Conservation (phyloP, 116 monocot genomes). For the Papilionanthe hybrid region DNA sequence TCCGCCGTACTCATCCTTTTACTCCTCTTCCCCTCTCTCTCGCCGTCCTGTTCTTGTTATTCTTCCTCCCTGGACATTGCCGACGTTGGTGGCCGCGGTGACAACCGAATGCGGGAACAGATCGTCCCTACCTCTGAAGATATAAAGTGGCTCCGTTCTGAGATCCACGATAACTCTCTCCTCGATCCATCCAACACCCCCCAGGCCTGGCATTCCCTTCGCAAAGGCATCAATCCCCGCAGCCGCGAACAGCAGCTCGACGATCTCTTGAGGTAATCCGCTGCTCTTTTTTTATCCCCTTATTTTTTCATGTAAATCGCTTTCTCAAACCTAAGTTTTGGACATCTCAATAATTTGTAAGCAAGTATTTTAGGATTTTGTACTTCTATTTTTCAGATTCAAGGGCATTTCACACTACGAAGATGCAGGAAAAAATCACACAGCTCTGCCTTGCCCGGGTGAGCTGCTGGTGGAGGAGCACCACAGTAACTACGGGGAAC, state of each 20-base stretch:
- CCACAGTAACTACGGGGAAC: constrained; percentile 93
- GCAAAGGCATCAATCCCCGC: constrained; percentile 93
- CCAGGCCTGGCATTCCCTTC: constrained; percentile 47
- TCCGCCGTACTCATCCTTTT: constrained; percentile 45
- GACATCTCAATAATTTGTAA: not conserved
- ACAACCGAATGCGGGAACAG: constrained; percentile 6
- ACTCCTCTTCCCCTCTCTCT: constrained; percentile 41
- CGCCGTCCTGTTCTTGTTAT: constrained; percentile 15
- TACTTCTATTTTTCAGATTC: constrained; percentile 19
- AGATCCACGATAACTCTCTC: constrained; percentile 45
- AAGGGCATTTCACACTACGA: constrained; percentile 91
- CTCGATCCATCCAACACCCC: constrained; percentile 43
- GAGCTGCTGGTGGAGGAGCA: constrained; percentile 88
- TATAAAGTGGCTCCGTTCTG: constrained; percentile 58
- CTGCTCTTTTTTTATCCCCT: not conserved
- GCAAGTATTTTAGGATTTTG: not conserved
- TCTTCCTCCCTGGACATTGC: constrained; percentile 13
- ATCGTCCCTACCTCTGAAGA: constrained; percentile 46
- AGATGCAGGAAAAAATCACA: constrained; percentile 38
- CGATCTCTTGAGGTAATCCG: constrained; percentile 41
- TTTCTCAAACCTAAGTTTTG: not conserved
- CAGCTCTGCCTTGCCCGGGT: constrained; percentile 58
- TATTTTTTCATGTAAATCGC: not conserved
- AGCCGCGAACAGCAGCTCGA: constrained; percentile 69
- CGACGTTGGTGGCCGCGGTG: constrained; percentile 11